Conservation (phyloP, 768 basidiomycete genomes). For the Suillus subaureus region DNA sequence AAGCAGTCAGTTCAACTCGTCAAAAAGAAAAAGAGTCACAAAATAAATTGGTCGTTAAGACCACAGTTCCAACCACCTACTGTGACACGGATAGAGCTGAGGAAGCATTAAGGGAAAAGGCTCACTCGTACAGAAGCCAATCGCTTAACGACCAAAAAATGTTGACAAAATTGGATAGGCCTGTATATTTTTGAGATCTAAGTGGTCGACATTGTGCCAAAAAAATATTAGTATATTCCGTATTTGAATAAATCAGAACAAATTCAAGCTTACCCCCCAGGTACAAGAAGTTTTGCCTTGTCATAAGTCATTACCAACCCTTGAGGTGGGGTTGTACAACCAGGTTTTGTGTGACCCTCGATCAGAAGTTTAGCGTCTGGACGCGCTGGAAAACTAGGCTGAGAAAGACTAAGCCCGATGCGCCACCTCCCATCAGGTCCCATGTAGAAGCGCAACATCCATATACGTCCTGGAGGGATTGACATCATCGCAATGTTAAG, state of each 20-base stretch:
- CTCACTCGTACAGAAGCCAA: neutral
- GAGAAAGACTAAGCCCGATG: neutral
- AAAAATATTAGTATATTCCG: neutral
- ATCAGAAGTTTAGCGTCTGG: neutral
- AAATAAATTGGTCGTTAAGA: neutral
- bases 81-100: neutral
- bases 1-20: neutral
- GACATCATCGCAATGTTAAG: neutral
- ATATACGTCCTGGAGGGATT: neutral
- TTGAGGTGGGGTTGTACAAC: neutral
- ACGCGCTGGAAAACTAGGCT: neutral
- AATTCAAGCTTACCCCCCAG: neutral
- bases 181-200: neutral
- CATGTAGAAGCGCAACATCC: neutral
- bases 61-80: neutral
- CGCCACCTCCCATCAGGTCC: neutral
- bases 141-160: neutral
- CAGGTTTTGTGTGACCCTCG: neutral
- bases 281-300: neutral
- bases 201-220: neutral
- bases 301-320: neutral
- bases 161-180: neutral
- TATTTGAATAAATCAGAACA: neutral
- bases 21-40: neutral
- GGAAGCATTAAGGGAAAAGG: neutral